Evolutionary conservation across 2,329 filamentous ascomycete genomes (phyloP), one percentile per base, ranked within the genome.

Genomic region (Elsinoe arachidis): DNA sequence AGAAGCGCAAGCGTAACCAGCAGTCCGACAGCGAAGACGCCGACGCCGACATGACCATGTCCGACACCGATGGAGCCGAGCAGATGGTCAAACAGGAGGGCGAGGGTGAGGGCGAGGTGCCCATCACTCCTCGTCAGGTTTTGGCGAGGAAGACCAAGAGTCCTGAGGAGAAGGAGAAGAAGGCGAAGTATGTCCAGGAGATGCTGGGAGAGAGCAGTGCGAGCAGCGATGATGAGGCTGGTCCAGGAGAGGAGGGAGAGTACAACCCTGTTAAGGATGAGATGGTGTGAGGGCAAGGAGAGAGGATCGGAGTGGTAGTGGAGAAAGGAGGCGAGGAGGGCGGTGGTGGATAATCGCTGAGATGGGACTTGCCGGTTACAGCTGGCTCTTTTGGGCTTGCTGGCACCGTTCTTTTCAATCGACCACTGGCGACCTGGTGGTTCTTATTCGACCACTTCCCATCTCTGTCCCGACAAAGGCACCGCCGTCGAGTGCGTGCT

Each of bases 91-190:
- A 47, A 11, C 10, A 56, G 21, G 38, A 56, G 38, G 34, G 17
- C 52, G 53, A 34, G 3, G 54, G 47, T 5, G 41, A 41, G 15
- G 17, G 11, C 11, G 54, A 56, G 12, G 21, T 15, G 30, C n/a
- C 30, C 5, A 19, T 39, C 15, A 53, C 17, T 10, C 41, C 41
- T n/a, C 17, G 49, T 7, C 17, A 53, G 34, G 38, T 34, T 37
- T 34, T 53, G 33, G n/a, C 49, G 33, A 37, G 49, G 15, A 26
- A 26, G 34, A 53, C 49, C n/a, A 53, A 53, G 49, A 53, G 49
- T 53, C 49, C 49, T n/a, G 49, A 53, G 49, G 19, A 53, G 14
- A 53, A 11, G 34, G 33, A 39, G 35, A 53, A 38, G 34, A 15
- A 38, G 49, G n/a, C 33, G 6, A 26, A 35, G 19, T 37, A 21